These are phyloP conservation scores for Pecoramyces ruminantium DNA, from an alignment of 192 early-diverging fungal species.

Conservation along the genomic window DNA sequence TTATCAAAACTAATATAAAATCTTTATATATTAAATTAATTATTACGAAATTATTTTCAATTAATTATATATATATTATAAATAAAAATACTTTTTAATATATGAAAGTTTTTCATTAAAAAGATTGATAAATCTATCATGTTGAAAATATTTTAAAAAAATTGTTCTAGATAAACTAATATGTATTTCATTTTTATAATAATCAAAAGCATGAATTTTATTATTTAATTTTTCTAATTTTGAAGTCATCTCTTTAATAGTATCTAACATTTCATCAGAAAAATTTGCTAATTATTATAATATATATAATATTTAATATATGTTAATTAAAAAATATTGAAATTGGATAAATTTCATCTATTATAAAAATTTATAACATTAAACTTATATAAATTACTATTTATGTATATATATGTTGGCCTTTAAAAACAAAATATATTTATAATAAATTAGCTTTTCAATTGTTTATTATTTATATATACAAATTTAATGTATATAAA, in stretches of 20 bases:
- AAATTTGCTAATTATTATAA: neutral
- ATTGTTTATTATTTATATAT: too few relatives aligned
- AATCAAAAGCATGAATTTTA: neutral
- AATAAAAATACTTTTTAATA: neutral
- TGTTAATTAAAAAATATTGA: too few relatives aligned
- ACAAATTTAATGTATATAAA: too few relatives aligned
- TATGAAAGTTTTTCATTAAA: neutral
- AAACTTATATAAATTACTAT: too few relatives aligned
- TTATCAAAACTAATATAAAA: neutral
- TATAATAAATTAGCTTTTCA: too few relatives aligned
- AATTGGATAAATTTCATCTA: too few relatives aligned
- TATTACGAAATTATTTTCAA: too few relatives aligned
- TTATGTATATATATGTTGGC: too few relatives aligned
- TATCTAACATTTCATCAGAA: neutral
- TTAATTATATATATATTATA: too few relatives aligned
- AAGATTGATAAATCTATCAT: neutral
- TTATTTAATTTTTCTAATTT: neutral
- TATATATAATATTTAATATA: too few relatives aligned
- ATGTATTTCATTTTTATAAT: neutral
- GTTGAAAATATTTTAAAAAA: neutral
- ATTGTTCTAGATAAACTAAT: neutral
- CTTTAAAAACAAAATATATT: too few relatives aligned
- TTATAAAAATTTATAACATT: too few relatives aligned
- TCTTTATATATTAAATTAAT: neutral
- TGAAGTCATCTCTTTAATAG: neutral